Percentiles rank a stretch among this genome's conserved stretches.
phyloP scores from a whole-genome alignment of 2,329 filamentous ascomycete genomes.

The Chalaropsis ovoidea region DNA sequence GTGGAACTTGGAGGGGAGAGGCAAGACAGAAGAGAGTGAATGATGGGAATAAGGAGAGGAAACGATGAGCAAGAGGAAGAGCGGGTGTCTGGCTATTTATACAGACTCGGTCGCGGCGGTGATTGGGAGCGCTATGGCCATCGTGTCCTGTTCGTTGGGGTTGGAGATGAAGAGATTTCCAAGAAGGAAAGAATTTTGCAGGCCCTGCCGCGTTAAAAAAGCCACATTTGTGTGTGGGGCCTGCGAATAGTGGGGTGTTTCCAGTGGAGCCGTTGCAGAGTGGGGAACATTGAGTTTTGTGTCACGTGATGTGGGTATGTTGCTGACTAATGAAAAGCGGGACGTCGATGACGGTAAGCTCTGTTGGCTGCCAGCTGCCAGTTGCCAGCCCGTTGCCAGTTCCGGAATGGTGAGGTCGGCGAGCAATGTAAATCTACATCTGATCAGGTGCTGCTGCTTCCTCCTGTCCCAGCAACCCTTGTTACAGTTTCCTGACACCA shows the following conservation, averaged over 20 bases:
- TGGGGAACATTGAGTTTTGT: not conserved
- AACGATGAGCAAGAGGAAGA: slow-evolving; percentile 25
- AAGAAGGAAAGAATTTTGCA: slow-evolving; percentile 9
- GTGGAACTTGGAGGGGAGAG: not conserved
- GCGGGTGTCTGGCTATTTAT: slow-evolving; percentile 26
- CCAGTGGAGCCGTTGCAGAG: too few relatives aligned
- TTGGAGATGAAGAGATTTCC: slow-evolving; percentile 2
- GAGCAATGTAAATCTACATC: not conserved
- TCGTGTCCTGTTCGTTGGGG: slow-evolving; percentile 13
- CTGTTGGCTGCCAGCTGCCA: not conserved
- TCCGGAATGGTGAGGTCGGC: not conserved
- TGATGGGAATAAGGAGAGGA: not conserved
- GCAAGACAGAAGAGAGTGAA: not conserved
- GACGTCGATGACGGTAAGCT: not conserved
- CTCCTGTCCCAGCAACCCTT: not conserved
- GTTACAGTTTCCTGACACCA: not conserved
- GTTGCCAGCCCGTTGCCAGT: not conserved
- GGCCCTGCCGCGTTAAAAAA: slow-evolving; percentile 13
- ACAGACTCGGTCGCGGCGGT: slow-evolving; percentile 16
- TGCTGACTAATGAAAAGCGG: too few relatives aligned
- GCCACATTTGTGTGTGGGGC: not conserved
- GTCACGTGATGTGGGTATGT: not conserved
- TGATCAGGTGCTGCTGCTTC: not conserved
- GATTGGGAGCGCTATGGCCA: not conserved
- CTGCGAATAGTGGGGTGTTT: too few relatives aligned